These are phyloP conservation scores for Craterostigma plantagineum DNA, from an alignment of 257 asterid genomes.

Conservation along the genomic window DNA sequence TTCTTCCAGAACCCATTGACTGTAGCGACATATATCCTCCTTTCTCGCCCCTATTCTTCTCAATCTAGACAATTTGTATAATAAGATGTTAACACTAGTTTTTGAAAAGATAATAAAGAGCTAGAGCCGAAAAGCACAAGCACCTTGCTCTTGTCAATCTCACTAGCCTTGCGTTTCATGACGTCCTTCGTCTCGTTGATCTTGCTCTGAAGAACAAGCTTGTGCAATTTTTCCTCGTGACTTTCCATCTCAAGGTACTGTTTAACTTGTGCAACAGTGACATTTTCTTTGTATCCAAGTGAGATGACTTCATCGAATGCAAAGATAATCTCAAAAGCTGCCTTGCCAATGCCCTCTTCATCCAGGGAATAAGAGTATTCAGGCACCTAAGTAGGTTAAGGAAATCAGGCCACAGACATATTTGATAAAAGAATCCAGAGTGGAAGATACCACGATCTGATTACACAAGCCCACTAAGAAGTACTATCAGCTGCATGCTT, in stretches of 20 bases:
- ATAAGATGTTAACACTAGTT: not conserved
- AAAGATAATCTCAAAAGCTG: conserved; percentile 76
- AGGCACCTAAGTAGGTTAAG: conserved; percentile 64
- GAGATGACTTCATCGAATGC: conserved; percentile 91
- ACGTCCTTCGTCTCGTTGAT: conserved; percentile 73
- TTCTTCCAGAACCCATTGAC: conserved; percentile 70
- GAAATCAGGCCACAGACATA: conserved; percentile 11
- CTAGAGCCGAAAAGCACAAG: not conserved
- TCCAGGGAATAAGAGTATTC: conserved; percentile 79
- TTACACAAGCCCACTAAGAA: not conserved
- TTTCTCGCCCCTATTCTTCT: conserved; percentile 59
- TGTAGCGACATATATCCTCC: conserved; percentile 54
- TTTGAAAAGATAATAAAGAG: conserved; percentile 10
- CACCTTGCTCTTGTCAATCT: conserved; percentile 95
- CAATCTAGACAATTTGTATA: conserved; percentile 28
- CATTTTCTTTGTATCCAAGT: conserved; percentile 86
- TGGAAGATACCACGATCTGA: not conserved
- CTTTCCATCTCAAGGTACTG: conserved; percentile 98
- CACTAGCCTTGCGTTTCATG: conserved; percentile 89
- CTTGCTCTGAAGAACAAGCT: conserved; percentile 70
- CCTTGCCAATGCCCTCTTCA: conserved; percentile 75
- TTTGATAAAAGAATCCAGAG: not conserved
- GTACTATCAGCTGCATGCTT: no score
- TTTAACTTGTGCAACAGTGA: conserved; percentile 87
- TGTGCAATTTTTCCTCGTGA: conserved; percentile 83